phyloP scores from a whole-genome alignment of 1,284 basidiomycete species.

The Cutaneotrichosporon spelunceum region DNA sequence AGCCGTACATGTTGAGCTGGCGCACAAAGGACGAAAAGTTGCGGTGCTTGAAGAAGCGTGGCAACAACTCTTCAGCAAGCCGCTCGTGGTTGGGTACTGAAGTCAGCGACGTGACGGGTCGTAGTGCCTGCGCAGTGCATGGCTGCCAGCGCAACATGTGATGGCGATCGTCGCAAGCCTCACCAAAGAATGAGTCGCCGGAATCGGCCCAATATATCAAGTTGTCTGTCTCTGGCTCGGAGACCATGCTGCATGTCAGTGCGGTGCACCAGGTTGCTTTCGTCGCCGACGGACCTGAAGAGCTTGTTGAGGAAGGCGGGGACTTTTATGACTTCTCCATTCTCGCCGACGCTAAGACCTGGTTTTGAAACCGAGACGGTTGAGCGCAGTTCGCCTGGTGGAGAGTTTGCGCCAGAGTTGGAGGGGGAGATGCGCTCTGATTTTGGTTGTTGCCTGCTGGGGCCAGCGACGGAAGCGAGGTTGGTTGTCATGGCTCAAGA shows the following conservation, averaged over 20 bases:
- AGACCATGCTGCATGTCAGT: slow-evolving; percentile 69
- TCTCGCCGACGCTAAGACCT: slow-evolving; percentile 46
- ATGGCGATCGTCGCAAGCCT: slow-evolving; percentile 27
- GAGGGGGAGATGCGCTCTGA: slow-evolving; percentile 22
- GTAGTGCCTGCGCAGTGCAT: background rate
- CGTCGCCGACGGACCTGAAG: slow-evolving; percentile 70
- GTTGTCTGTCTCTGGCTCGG: slow-evolving; percentile 73
- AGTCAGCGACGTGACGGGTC: background rate
- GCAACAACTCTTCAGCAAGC: slow-evolving; percentile 84
- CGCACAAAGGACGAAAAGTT: slow-evolving; percentile 93
- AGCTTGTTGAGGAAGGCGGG: slow-evolving; percentile 91
- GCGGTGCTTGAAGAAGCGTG: slow-evolving; percentile 93
- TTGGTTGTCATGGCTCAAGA: slow-evolving; percentile 36
- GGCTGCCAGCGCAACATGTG: background rate
- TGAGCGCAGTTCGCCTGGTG: slow-evolving; percentile 5
- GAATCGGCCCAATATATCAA: slow-evolving; percentile 86
- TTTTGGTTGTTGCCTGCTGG: slow-evolving; percentile 30
- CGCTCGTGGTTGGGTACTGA: slow-evolving; percentile 89
- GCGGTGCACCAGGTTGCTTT: no score
- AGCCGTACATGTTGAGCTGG: slow-evolving; percentile 97
- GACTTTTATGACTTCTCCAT: slow-evolving; percentile 53
- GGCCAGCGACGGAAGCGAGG: slow-evolving; percentile 42
- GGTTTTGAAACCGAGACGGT: slow-evolving; percentile 32
- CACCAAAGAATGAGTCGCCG: slow-evolving; percentile 87
- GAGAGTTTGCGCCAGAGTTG: slow-evolving; percentile 13